Conservation (phyloP, 345 rosid genomes). For the Syzygium oleosum region DNA sequence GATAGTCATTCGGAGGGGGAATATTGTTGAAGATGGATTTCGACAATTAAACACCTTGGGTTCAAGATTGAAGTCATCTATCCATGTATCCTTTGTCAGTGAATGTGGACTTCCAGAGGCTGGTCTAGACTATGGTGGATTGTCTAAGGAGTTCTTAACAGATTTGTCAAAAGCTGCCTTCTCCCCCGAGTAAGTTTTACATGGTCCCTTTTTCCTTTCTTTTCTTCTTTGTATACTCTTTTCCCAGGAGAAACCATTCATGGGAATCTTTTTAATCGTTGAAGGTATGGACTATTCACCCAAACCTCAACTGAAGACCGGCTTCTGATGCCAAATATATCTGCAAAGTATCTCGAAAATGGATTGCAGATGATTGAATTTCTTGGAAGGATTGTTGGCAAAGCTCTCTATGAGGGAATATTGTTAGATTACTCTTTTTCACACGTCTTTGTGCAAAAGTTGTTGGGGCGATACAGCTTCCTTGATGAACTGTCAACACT, state of each 20-base stretch:
- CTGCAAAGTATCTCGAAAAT: conserved; percentile 78
- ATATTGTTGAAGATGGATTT: conserved; percentile 92
- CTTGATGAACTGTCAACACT: conserved; percentile 93
- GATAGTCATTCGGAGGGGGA: conserved; percentile 88
- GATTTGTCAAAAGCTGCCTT: conserved; percentile 92
- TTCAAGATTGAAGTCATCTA: conserved; percentile 78
- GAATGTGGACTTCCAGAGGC: conserved; percentile 98
- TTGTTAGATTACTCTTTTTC: conserved; percentile 91
- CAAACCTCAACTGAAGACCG: conserved; percentile 84
- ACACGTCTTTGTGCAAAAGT: conserved; percentile 85
- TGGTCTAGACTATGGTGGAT: conserved; percentile 96
- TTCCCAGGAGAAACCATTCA: neutral
- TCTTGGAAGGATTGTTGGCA: conserved; percentile 95
- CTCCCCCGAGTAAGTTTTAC: conserved; percentile 76
- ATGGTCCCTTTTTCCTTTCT: conserved; percentile 1
- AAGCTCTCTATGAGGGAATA: conserved; percentile 97
- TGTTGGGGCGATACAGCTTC: conserved; percentile 93
- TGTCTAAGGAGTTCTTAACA: conserved; percentile 92
- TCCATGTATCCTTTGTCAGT: conserved; percentile 93
- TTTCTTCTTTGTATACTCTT: neutral
- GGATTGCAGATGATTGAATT: conserved; percentile 93
- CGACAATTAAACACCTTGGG: conserved; percentile 74
- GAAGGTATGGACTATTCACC: conserved; percentile 81
- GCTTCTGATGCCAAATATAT: conserved; percentile 77
- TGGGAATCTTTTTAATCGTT: conserved; percentile 3